Evolutionary conservation across 2,329 filamentous ascomycete genomes (phyloP).

Genomic region (Drechslera avenae): DNA sequence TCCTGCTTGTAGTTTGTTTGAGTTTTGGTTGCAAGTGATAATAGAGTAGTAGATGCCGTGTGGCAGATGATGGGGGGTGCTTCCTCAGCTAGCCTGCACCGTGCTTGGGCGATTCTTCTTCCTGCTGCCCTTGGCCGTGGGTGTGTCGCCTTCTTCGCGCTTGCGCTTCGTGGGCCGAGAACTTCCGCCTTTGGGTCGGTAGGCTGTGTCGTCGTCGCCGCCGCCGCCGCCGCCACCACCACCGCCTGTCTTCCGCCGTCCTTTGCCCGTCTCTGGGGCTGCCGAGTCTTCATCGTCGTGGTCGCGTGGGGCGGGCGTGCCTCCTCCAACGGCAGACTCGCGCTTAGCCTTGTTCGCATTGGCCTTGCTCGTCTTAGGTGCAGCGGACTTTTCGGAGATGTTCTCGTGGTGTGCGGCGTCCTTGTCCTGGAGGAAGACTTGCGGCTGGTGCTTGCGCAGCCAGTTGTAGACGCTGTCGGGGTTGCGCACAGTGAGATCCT

Average conservation of each 20-base stretch:
- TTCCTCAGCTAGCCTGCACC: neutral
- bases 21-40: neutral
- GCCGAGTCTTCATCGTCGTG: conserved; percentile 51
- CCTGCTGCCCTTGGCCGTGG: conserved; percentile 30
- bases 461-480: conserved; percentile 95
- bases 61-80: too few species aligned
- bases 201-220: conserved; percentile 52
- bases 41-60: neutral
- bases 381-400: conserved; percentile 40
- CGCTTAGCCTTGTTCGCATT: conserved; percentile 36
- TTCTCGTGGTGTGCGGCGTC: conserved; percentile 49
- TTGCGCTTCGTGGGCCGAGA: conserved; percentile 51
- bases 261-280: conserved; percentile 38
- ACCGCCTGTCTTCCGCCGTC: conserved; percentile 36
- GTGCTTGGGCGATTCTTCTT: conserved; percentile 44
- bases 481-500: conserved; percentile 69
- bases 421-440: conserved; percentile 82
- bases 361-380: conserved; percentile 33
- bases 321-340: conserved; percentile 40
- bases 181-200: conserved; percentile 56
- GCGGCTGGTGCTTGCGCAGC: conserved; percentile 82
- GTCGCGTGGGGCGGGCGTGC: conserved; percentile 45
- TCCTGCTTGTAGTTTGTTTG: neutral
- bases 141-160: conserved; percentile 46
- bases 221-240: too few species aligned